Percentiles rank a stretch among this genome's conserved stretches.
Conservation (phyloP, 257 asterid species). For the Fraxinus quadrangulata region DNA sequence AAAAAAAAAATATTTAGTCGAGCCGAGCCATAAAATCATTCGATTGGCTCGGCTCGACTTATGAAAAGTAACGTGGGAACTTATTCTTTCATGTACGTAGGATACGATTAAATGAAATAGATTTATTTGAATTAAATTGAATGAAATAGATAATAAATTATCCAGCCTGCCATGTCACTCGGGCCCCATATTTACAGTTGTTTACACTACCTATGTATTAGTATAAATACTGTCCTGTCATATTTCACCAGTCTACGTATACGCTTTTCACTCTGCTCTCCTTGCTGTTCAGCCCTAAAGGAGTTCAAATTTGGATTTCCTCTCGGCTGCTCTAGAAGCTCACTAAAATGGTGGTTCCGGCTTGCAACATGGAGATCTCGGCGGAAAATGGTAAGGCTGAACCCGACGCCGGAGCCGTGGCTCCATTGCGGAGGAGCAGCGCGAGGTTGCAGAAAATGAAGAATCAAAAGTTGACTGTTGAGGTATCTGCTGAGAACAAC, state of each 20-base stretch:
- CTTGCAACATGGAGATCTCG: background rate
- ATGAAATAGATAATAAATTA: too few relatives aligned
- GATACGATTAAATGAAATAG: too few relatives aligned
- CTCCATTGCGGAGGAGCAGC: background rate
- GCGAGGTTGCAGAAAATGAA: background rate
- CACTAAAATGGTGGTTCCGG: background rate
- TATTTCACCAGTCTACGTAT: background rate
- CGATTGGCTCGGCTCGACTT: too few relatives aligned
- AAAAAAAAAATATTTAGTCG: too few relatives aligned
- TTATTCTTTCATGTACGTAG: too few relatives aligned
- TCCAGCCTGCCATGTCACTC: too few relatives aligned
- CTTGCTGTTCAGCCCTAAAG: background rate
- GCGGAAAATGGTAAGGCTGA: background rate
- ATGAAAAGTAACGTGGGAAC: too few relatives aligned
- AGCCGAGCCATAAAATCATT: too few relatives aligned
- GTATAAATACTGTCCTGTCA: background rate
- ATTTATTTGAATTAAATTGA: too few relatives aligned
- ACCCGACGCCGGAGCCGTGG: background rate
- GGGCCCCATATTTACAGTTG: too few relatives aligned
- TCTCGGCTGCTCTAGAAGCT: background rate
- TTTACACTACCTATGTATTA: too few relatives aligned
- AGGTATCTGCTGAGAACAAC: background rate
- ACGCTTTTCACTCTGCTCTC: background rate
- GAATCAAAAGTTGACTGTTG: background rate
- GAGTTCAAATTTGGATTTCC: background rate